Evolutionary conservation across 768 basidiomycete species (phyloP), one percentile per base, ranked within the genome.

Genomic region (Podaxis sp.): DNA sequence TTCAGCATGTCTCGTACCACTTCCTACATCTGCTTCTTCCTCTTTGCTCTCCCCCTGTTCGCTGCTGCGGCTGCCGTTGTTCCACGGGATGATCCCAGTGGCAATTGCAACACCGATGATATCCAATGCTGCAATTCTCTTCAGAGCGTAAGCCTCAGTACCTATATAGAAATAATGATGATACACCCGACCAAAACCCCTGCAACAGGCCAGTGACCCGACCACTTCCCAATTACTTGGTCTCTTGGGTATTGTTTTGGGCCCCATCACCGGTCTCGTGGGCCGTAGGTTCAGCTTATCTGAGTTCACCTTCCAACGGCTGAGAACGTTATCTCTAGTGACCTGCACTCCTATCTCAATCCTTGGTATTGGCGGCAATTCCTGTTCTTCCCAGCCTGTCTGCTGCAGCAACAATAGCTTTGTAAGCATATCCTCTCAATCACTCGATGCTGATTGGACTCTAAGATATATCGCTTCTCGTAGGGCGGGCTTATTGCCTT

Each of bases 361-460:
- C 47, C 25, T 72, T 51, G 71, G 65, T 17, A 9, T 64, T 33
- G 61, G 58, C 2, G 64, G 64, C n/a, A 67, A 56, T 29, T 57
- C 15, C 37, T 75, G 75, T 67, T 40, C 2, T 24, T 60, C 70
- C 46, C 69, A 73, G 54, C 64, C 72, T n/a, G 69, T 70, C 46
- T 77, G 76, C 68, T 77, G 75, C 73, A 66, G 47, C 15, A 63
- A 52, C 24, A 71, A 70, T 57, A 43, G 7, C 22, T 71, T 67
- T 55, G 75, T 75, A 59, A 63, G 72, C 27, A 33, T 4, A 52
- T 13, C 46, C 47, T 9, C 29, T 33, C 29, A 19, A 27, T 17
- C 22, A 25, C 27, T 11, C 17, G 2, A 12, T 22, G 15, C 17
- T 24, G 19, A 13, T 9, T 33, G 29, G 24, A 40, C 49, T 59